phyloP scores from a whole-genome alignment of 176 grass and related monocot species.

The Saccharum officinarum region DNA sequence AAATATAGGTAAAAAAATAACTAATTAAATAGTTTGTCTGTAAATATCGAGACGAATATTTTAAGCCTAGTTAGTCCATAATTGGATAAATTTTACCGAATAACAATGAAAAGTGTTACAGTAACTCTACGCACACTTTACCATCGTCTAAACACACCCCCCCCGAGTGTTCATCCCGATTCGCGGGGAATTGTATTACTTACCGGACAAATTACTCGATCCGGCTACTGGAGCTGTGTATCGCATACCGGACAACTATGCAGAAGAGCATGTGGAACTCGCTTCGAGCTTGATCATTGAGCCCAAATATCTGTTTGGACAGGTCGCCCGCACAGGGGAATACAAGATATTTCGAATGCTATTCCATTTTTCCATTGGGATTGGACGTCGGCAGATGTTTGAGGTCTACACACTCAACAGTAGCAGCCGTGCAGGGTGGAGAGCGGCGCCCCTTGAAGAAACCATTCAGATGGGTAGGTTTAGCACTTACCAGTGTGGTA shows the following conservation, averaged over 20 bases:
- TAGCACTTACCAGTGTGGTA: not conserved
- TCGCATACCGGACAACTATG: not conserved
- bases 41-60: too few species aligned
- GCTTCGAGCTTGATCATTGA: not conserved
- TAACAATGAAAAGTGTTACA: too few species aligned
- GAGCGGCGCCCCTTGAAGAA: not conserved
- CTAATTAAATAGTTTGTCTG: too few species aligned
- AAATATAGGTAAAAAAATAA: too few species aligned
- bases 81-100: too few species aligned
- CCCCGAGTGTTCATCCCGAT: not conserved
- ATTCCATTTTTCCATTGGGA: not conserved
- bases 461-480: not conserved
- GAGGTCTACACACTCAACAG: conserved; percentile 17
- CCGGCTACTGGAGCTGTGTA: not conserved
- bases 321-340: conserved; percentile 19
- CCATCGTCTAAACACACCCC: too few species aligned
- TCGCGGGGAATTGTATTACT: not conserved
- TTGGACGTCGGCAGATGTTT: not conserved
- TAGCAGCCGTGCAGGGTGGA: not conserved
- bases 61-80: too few species aligned
- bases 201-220: not conserved
- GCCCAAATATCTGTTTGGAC: conserved; percentile 14
- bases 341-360: conserved; percentile 30
- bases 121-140: too few species aligned
- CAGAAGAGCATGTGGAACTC: not conserved